Base-by-base conservation (phyloP, 1,139 yeast species). In the Pichia inconspicua region DNA sequence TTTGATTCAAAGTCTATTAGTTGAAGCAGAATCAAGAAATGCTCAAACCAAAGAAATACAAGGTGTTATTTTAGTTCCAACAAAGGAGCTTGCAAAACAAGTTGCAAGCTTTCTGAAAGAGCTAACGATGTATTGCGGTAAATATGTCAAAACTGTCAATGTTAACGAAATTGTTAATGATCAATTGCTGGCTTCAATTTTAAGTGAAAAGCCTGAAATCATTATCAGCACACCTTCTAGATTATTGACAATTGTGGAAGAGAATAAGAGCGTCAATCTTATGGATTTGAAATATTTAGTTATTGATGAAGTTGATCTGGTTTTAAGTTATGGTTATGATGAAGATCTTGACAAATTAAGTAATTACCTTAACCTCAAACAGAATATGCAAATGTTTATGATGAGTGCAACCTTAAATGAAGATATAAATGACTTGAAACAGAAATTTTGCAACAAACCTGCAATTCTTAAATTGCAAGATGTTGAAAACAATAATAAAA, bases 351-450 rank as follows among this genome's bases (percentile, higher is more conserved):
- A 64, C 25, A 77, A 77, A 56, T 73, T 92, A 53, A 76, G 84
- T 15, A 44, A 50, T 14, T 76, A 70, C 54, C 69, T 88, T 54
- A 92, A 94, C 12, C 73, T 82, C 48, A 82, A 80, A 63, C 83
- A 83, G 58, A 81, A 82, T 48, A 71, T 88, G 57, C 98, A 94
- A 68, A 83, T 95, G 1, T 90, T 89, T 68, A 71, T 94, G 56
- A 92, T 92, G 97, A 87, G 96, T 65, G 99, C 99, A 2, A 94
- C 98, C 3, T 71, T 94, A 51, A 86, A 82, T 62, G 95, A 87
- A 45, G 97, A 92, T 53, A 78, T 90, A 54, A 81, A 86, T 52
- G 79, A 77, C 43, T 70, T 94, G 59, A 92, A 92, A 66, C 64
- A 71, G 42, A 76, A 78, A 60, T 89, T 85, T 64, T 92, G 97